phyloP scores from a whole-genome alignment of 371 early-diverging fungal genomes.

The Mortierella sp. region DNA sequence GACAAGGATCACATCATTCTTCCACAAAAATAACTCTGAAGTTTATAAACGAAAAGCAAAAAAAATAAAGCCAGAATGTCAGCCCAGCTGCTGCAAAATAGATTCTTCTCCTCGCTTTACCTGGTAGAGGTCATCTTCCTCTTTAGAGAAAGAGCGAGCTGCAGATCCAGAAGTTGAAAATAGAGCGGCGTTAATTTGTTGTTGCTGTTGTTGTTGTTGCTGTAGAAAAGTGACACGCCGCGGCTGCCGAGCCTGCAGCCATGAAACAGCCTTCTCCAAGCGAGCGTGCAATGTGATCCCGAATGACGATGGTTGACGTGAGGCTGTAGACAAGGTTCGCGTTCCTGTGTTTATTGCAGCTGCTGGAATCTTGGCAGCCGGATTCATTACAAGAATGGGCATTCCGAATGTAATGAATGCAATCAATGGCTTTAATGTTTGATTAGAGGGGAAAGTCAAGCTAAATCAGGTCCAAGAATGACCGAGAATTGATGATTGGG shows the following conservation, averaged over 20 bases:
- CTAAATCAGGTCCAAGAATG: too few species aligned
- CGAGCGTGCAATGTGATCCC: conserved; percentile 14
- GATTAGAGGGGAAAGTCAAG: background rate
- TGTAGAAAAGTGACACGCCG: background rate
- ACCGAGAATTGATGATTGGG: background rate
- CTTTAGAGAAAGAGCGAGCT: conserved; percentile 33
- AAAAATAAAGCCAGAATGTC: background rate
- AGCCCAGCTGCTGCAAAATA: background rate
- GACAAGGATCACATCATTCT: background rate
- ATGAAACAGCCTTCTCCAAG: conserved; percentile 21
- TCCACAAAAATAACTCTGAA: background rate
- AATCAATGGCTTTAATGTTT: background rate
- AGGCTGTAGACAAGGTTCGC: conserved; percentile 25
- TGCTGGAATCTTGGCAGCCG: conserved; percentile 28
- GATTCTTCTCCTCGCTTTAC: conserved; percentile 2
- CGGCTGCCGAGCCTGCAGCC: conserved; percentile 18
- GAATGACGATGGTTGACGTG: conserved; percentile 8
- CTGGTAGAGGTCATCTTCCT: conserved; percentile 55
- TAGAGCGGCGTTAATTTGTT: conserved; percentile 7
- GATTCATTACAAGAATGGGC: conserved; percentile 6
- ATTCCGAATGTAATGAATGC: background rate
- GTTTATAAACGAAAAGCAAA: background rate
- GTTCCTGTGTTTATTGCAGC: conserved; percentile 30
- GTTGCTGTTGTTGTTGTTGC: conserved; percentile 11
- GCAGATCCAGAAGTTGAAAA: conserved; percentile 22